Evolutionary conservation across 2,329 filamentous ascomycete species (phyloP), one percentile per base, ranked within the genome.

Genomic region (Venturia oleaginea): DNA sequence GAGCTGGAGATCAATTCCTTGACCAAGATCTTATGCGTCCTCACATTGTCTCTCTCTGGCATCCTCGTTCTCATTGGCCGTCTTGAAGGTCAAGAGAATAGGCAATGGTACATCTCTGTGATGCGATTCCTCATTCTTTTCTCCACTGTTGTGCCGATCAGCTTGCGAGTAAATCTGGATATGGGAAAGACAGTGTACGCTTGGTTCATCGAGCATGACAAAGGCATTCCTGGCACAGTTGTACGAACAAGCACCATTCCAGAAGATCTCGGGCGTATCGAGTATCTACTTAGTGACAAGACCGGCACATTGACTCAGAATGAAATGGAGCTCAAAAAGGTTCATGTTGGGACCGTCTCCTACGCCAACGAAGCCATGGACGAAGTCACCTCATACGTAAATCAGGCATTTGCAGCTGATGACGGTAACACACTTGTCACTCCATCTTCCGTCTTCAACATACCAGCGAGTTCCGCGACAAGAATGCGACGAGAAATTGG

Each of bases 281-380:
- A 99, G 75, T 99, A 99, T 74, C 81, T 99, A 2, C 81, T 99
- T 37, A 97, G 91, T 67, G 94, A 99, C 76, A 99, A 99, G 76
- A 99, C 94, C 0, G 94, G 94, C n/a, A 99, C 94, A 1, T 76
- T 99, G 66, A 99, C 94, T 0, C 92, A 97, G 70, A 99, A 99
- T 71, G 85, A 96, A 72, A 97, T 97, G 92, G 93, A 97, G 72
- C 88, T 99, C 83, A 96, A 95, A 74, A 99, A 99, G 77, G 93
- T 99, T 6, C 95, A 99, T 71, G 91, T 99, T 63, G 94, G 95
- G 11, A 99, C 94, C 11, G 94, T 97, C 1, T 97, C 93, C 1
- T 99, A 99, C 72, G 94, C 93, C 40, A 96, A 96, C 70, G 94
- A 99, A 73, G 93, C 94, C 11, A 99, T 99, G 94, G 94, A 97